Conservation (phyloP, 2,329 filamentous ascomycete genomes). For the Dactylonectria macrodidyma region DNA sequence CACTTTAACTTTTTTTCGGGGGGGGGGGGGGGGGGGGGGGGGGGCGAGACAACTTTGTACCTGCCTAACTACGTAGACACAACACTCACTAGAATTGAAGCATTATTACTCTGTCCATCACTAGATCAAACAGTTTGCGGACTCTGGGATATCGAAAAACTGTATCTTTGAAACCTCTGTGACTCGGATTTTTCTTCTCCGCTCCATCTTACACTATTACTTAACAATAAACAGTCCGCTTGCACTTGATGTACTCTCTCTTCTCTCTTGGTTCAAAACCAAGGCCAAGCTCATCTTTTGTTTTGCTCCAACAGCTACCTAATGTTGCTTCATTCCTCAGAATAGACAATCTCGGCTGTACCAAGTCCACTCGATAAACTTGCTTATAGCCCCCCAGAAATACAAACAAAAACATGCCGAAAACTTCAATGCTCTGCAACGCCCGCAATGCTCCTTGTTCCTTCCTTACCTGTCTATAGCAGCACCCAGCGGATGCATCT, state of each 20-base stretch:
- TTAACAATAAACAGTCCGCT: background rate
- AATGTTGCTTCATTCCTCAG: constrained; percentile 39
- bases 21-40: no score
- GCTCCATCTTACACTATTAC: constrained; percentile 4
- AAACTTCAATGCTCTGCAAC: constrained; percentile 42
- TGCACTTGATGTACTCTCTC: background rate
- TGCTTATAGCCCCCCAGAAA: constrained; percentile 8
- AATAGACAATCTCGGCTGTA: constrained; percentile 41
- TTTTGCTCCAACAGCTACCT: constrained; percentile 33
- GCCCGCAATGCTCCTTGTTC: constrained; percentile 41
- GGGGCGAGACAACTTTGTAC: background rate
- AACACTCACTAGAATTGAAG: no score
- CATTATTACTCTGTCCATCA: no score
- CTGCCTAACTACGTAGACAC: no score
- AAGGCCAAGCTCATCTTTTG: background rate
- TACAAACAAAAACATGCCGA: constrained; percentile 30
- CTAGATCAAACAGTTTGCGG: no score
- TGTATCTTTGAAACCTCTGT: background rate
- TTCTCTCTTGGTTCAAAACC: background rate
- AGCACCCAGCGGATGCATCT: constrained; percentile 41
- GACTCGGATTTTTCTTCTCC: background rate
- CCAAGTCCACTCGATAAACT: constrained; percentile 24
- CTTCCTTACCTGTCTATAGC: constrained; percentile 48
- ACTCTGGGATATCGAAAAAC: background rate
- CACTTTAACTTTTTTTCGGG: constrained; percentile 21